Evolutionary conservation across 192 early-diverging fungal species (phyloP).

Genomic region (Podochytrium sp.): DNA sequence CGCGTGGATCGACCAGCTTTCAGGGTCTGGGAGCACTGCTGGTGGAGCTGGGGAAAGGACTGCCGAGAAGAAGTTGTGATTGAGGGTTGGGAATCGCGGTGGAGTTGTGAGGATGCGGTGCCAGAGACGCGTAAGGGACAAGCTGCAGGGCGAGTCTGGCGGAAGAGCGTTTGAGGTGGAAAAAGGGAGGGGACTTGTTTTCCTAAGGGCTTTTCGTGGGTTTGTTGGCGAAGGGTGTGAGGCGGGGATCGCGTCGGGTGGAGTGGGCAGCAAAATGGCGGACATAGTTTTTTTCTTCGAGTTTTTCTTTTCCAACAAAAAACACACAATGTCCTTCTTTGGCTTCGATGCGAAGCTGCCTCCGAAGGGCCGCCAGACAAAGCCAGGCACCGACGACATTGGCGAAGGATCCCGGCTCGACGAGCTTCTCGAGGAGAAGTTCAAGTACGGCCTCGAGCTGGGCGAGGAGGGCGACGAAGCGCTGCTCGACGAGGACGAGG

Average conservation of each 20-base stretch:
- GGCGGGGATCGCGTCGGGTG: background rate
- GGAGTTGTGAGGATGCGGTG: background rate
- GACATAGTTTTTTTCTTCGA: background rate
- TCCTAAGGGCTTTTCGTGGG: background rate
- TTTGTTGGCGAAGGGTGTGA: background rate
- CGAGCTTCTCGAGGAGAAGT: constrained; percentile 48
- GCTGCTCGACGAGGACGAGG: constrained; percentile 44
- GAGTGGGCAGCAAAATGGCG: background rate
- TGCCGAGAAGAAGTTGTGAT: background rate
- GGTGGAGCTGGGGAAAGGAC: background rate
- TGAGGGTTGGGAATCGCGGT: background rate
- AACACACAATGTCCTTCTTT: constrained; percentile 39
- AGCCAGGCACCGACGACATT: background rate
- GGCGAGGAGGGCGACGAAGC: constrained; percentile 28
- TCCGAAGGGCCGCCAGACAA: background rate
- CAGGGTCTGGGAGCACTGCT: background rate
- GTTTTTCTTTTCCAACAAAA: constrained; percentile 1
- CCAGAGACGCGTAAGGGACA: background rate
- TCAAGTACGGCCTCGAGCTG: constrained; percentile 35
- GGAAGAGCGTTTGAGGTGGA: background rate
- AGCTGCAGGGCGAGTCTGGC: background rate
- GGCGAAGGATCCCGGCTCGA: constrained; percentile 40
- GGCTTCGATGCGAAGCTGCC: constrained; percentile 46
- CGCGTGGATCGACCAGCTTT: background rate
- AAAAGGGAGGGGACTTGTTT: background rate